Percentiles rank a stretch among this genome's conserved stretches.
Evolutionary conservation across 2,329 filamentous ascomycete genomes (phyloP).

Genomic region (Alternaria sp.): DNA sequence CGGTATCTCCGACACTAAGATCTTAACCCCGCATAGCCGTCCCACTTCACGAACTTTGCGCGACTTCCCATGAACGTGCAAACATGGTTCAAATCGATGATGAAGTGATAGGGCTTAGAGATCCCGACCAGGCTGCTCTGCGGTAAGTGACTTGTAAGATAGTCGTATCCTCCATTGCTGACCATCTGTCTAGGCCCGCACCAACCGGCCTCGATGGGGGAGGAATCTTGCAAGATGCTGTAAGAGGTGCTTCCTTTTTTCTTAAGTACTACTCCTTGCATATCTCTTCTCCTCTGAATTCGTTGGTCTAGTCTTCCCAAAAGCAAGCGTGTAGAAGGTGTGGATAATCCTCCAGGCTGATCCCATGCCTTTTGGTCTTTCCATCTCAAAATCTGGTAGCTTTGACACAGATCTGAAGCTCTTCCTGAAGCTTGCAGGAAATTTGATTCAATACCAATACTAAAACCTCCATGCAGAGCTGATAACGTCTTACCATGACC

Average conservation of each 20-base stretch:
- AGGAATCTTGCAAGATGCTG: constrained; percentile 42
- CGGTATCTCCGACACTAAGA: constrained; percentile 26
- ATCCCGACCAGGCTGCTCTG: constrained; percentile 23
- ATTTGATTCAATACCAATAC: neutral
- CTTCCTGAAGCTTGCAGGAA: no score
- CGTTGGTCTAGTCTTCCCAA: no score
- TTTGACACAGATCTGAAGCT: neutral
- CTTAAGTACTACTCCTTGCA: neutral
- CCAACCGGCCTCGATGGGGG: constrained; percentile 41
- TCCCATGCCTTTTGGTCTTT: neutral
- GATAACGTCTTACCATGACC: constrained; percentile 74
- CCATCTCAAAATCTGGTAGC: neutral
- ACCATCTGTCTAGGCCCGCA: constrained; percentile 33
- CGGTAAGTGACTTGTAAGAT: constrained; percentile 23
- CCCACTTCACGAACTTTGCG: constrained; percentile 17
- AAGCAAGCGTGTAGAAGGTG: neutral
- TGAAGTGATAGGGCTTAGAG: constrained; percentile 32
- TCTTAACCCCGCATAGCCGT: constrained; percentile 28
- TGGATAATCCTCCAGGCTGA: neutral
- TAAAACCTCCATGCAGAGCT: constrained; percentile 52
- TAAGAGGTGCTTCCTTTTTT: constrained; percentile 48
- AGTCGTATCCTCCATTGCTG: neutral
- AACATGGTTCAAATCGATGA: constrained; percentile 26
- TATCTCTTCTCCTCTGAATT: neutral
- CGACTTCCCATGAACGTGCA: constrained; percentile 2